Conservation (phyloP, 768 basidiomycete species). For the Saitozyma podzolica region DNA sequence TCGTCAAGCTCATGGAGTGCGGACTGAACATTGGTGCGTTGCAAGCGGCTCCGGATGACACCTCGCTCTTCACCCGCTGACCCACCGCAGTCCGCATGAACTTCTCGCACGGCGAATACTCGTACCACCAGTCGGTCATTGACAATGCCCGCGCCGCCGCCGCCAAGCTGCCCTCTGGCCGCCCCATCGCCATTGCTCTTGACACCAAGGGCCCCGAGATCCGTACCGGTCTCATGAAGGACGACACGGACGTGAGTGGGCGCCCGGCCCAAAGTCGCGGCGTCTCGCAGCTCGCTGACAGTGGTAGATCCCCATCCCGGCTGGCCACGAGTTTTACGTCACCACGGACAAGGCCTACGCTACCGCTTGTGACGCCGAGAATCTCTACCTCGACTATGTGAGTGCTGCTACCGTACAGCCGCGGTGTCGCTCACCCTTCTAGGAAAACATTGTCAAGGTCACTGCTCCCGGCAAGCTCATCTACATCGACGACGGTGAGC, state of each 20-base stretch:
- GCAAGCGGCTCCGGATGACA: neutral
- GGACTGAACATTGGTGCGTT: conserved; percentile 95
- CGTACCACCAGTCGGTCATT: conserved; percentile 98
- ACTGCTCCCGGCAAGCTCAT: conserved; percentile 96
- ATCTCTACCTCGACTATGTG: conserved; percentile 92
- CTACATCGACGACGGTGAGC: conserved; percentile 89
- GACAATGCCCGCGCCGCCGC: conserved; percentile 92
- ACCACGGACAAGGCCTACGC: conserved; percentile 79
- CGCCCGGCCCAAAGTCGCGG: neutral
- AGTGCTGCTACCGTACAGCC: conserved; percentile 46
- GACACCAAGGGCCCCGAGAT: conserved; percentile 99
- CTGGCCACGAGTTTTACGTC: conserved; percentile 91
- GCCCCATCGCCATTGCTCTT: conserved; percentile 94
- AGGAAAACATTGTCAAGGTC: conserved; percentile 92
- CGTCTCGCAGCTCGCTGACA: neutral
- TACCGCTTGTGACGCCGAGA: conserved; percentile 75
- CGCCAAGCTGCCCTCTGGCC: conserved; percentile 67
- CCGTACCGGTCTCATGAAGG: conserved; percentile 88
- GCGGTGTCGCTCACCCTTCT: conserved; percentile 2
- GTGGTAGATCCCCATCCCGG: conserved; percentile 70
- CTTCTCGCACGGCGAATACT: conserved; percentile 98
- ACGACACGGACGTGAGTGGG: conserved; percentile 73
- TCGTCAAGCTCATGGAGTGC: conserved; percentile 76
- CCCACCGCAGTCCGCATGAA: conserved; percentile 90
- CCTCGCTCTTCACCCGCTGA: neutral